A percentile compares a stretch with the other conserved stretches of the same genome.
These are phyloP conservation scores for Mycena alexandri DNA, from an alignment of 768 basidiomycete genomes.

Conservation along the genomic window DNA sequence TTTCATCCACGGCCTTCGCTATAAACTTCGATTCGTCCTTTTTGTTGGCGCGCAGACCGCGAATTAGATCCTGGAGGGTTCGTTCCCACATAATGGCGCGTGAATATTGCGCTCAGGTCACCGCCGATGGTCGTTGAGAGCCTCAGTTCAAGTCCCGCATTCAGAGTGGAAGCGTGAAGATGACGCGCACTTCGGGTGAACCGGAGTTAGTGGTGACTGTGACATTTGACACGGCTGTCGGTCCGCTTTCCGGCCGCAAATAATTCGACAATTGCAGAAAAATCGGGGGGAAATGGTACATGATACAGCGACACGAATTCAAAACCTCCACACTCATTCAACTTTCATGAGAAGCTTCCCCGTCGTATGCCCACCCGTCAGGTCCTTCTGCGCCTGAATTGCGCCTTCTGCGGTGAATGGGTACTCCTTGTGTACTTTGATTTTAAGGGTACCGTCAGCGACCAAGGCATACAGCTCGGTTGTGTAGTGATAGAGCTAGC, in stretches of 20 bases:
- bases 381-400: constrained; percentile 80
- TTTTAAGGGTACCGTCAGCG: constrained; percentile 69
- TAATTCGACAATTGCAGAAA: too few species aligned
- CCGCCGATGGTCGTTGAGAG: constrained; percentile 8
- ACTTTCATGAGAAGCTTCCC: constrained; percentile 86
- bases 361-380: constrained; percentile 80
- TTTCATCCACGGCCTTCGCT: constrained; percentile 93
- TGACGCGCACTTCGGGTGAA: constrained; percentile 8
- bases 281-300: background rate
- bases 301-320: too few species aligned
- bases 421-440: constrained; percentile 78
- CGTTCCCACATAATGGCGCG: constrained; percentile 88
- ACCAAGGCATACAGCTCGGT: constrained; percentile 74
- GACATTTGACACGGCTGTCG: too few species aligned
- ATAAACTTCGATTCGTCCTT: constrained; percentile 94
- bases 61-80: constrained; percentile 94
- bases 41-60: constrained; percentile 96
- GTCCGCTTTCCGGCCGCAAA: too few species aligned
- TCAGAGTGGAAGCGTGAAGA: background rate
- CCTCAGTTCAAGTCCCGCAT: constrained; percentile 19
- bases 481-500: constrained; percentile 68
- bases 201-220: constrained; percentile 2
- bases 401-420: constrained; percentile 87
- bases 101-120: constrained; percentile 30
- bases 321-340: background rate